Conservation (phyloP, 148 eudicot genomes). For the Camellia granthamiana region DNA sequence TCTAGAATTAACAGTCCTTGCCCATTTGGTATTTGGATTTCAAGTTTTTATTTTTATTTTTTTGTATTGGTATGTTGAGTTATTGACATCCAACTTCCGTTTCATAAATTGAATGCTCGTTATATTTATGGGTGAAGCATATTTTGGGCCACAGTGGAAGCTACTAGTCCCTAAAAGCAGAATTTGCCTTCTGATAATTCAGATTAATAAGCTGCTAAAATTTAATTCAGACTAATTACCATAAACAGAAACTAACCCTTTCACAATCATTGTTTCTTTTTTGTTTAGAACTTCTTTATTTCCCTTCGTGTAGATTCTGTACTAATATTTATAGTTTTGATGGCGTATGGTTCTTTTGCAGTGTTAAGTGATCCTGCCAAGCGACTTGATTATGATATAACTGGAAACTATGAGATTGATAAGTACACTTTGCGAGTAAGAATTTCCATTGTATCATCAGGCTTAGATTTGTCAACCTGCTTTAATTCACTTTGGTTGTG, state of each 20-base stretch:
- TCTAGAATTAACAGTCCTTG: background rate
- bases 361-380: slow-evolving; percentile 62
- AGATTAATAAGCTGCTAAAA: too few species aligned
- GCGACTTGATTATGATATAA: slow-evolving; percentile 57
- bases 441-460: background rate
- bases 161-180: background rate
- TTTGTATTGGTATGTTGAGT: background rate
- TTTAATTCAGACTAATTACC: background rate
- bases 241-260: background rate
- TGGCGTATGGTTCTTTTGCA: slow-evolving; percentile 17
- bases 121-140: background rate
- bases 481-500: background rate
- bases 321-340: slow-evolving; percentile 1
- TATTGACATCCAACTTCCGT: background rate
- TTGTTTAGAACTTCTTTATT: background rate
- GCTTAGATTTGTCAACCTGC: background rate
- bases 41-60: too few species aligned
- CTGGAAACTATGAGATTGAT: slow-evolving; percentile 54
- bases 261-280: background rate
- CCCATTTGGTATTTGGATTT: background rate
- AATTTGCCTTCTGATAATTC: background rate
- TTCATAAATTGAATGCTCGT: background rate
- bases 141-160: background rate
- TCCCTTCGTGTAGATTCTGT: background rate
- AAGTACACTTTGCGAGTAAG: slow-evolving; percentile 52